These are phyloP conservation scores for Diplotaxis tenuifolia DNA, from an alignment of 345 rosid species.

Conservation along the genomic window DNA sequence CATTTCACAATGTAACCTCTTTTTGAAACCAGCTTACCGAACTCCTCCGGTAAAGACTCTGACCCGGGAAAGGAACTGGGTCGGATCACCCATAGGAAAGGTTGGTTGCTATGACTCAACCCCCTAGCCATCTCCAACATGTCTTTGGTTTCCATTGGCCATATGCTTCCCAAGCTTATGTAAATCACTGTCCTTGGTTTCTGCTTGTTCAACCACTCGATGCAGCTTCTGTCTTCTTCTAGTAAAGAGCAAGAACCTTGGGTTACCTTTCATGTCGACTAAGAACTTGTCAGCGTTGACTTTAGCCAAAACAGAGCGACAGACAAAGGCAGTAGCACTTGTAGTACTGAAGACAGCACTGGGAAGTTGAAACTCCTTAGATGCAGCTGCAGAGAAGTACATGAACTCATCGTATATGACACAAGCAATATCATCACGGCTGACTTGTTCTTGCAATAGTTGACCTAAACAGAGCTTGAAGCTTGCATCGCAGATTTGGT, in stretches of 20 bases:
- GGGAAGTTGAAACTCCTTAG: slow-evolving; percentile 34
- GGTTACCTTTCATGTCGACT: slow-evolving; percentile 28
- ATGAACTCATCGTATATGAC: slow-evolving; percentile 51
- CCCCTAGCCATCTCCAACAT: slow-evolving; percentile 49
- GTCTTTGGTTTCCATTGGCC: slow-evolving; percentile 28
- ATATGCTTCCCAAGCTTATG: slow-evolving; percentile 62
- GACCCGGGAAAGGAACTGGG: slow-evolving; percentile 31
- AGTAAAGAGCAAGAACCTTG: slow-evolving; percentile 18
- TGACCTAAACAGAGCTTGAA: slow-evolving; percentile 38
- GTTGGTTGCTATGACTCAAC: slow-evolving; percentile 39
- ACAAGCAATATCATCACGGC: slow-evolving; percentile 36
- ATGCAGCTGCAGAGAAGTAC: slow-evolving; percentile 44
- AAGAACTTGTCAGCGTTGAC: slow-evolving; percentile 22
- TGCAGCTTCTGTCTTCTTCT: slow-evolving; percentile 45
- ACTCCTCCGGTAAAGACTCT: slow-evolving; percentile 36
- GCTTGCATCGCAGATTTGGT: slow-evolving; percentile 41
- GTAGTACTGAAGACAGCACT: too few species aligned
- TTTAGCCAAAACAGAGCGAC: too few species aligned
- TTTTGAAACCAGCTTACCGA: slow-evolving; percentile 24
- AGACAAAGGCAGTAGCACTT: too few species aligned
- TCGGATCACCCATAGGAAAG: slow-evolving; percentile 52
- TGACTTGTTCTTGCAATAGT: slow-evolving; percentile 24
- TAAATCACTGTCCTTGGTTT: slow-evolving; percentile 51
- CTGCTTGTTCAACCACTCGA: too few species aligned
- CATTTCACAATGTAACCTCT: slow-evolving; percentile 42